Evolutionary conservation across 2,329 filamentous ascomycete species (phyloP).

Genomic region (Cladophialophora carrionii): DNA sequence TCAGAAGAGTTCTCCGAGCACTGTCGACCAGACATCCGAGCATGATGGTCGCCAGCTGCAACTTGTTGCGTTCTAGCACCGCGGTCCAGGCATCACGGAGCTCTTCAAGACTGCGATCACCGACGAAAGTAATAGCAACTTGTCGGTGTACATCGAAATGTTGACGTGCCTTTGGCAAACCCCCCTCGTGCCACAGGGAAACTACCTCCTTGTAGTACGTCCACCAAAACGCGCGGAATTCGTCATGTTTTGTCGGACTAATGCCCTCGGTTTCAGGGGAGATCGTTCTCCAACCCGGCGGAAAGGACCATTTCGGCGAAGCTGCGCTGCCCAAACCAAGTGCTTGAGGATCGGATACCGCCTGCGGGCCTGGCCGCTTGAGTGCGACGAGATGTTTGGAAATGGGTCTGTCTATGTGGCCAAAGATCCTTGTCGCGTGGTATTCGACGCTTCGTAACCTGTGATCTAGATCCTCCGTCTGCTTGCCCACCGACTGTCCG

Average conservation of each 20-base stretch:
- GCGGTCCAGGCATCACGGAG: constrained; percentile 21
- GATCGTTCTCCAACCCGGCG: background rate
- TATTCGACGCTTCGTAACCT: background rate
- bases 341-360: background rate
- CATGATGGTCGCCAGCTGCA: constrained; percentile 95
- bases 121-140: constrained; percentile 73
- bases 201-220: background rate
- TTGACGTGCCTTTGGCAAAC: constrained; percentile 76
- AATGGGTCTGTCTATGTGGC: background rate
- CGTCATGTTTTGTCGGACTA: background rate
- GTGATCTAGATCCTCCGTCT: background rate
- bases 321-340: background rate
- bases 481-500: background rate
- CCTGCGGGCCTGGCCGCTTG: background rate
- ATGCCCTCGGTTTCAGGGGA: background rate
- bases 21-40: constrained; percentile 72
- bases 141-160: constrained; percentile 96
- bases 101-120: constrained; percentile 8
- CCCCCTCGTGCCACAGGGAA: constrained; percentile 56
- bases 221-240: constrained; percentile 2
- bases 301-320: constrained; percentile 5
- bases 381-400: background rate
- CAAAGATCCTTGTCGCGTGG: background rate
- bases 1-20: constrained; percentile 45
- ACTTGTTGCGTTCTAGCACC: constrained; percentile 1